Conservation (phyloP, 2,329 filamentous ascomycete species). For the Botrytis squamosa region DNA sequence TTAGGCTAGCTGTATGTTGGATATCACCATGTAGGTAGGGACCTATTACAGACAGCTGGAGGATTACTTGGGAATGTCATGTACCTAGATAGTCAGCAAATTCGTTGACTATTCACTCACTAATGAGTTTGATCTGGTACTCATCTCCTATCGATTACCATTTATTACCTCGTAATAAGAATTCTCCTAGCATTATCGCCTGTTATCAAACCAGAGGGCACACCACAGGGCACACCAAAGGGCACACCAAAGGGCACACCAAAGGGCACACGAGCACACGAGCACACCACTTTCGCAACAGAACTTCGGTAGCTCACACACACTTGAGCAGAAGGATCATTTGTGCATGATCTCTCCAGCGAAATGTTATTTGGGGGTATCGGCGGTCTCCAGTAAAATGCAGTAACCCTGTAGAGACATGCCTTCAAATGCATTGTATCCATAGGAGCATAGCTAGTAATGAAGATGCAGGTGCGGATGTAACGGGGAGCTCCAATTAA, state of each 20-base stretch:
- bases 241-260: too few species aligned
- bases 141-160: background rate
- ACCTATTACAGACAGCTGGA: background rate
- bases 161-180: background rate
- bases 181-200: background rate
- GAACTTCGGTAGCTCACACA: background rate
- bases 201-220: background rate
- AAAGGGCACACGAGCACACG: background rate
- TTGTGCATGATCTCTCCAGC: background rate
- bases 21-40: background rate
- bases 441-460: background rate
- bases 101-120: background rate
- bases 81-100: background rate
- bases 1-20: background rate
- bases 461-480: slow-evolving; percentile 12
- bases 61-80: background rate
- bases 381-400: background rate
- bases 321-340: background rate
- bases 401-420: slow-evolving; percentile 4
- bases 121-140: background rate
- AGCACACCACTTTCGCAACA: background rate
- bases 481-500: background rate
- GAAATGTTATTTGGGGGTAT: background rate
- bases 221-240: background rate
- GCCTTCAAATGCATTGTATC: background rate